A percentile compares a stretch with the other conserved stretches of the same genome.
Evolutionary conservation across 345 rosid genomes (phyloP).

Genomic region (Eucalyptus melliodora): DNA sequence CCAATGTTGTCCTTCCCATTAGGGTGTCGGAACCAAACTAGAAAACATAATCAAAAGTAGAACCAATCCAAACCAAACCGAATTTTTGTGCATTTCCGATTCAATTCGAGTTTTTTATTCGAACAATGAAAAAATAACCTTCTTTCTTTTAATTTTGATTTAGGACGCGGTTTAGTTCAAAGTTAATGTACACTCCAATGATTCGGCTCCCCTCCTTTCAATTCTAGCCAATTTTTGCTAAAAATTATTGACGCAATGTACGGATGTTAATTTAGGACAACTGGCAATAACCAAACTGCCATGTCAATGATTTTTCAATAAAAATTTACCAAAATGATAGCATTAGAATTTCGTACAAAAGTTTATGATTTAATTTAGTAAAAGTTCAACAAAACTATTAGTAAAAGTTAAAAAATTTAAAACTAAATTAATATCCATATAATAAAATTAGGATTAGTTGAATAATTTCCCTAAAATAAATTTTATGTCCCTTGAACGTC

Average conservation of each 20-base stretch:
- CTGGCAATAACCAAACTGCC: too few relatives aligned
- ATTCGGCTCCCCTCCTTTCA: too few relatives aligned
- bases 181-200: too few relatives aligned
- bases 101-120: rapidly evolving
- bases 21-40: too few relatives aligned
- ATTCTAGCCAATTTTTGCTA: too few relatives aligned
- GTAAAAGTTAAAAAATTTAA: not conserved
- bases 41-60: rapidly evolving
- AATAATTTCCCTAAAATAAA: not conserved
- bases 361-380: not conserved
- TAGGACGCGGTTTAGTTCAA: rapidly evolving
- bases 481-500: not conserved
- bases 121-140: too few relatives aligned
- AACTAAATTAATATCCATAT: not conserved
- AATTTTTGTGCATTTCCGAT: too few relatives aligned
- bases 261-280: too few relatives aligned
- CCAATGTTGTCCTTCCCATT: not conserved
- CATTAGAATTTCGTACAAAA: not conserved
- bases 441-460: not conserved
- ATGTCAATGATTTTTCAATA: too few relatives aligned
- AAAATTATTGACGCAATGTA: too few relatives aligned
- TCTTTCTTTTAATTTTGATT: too few relatives aligned
- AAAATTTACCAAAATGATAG: rapidly evolving
- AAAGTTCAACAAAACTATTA: too few relatives aligned
- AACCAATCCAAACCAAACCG: rapidly evolving